These are phyloP conservation scores for Tetrapisispora fleetii DNA, from an alignment of 805 yeast genomes.

Conservation along the genomic window DNA sequence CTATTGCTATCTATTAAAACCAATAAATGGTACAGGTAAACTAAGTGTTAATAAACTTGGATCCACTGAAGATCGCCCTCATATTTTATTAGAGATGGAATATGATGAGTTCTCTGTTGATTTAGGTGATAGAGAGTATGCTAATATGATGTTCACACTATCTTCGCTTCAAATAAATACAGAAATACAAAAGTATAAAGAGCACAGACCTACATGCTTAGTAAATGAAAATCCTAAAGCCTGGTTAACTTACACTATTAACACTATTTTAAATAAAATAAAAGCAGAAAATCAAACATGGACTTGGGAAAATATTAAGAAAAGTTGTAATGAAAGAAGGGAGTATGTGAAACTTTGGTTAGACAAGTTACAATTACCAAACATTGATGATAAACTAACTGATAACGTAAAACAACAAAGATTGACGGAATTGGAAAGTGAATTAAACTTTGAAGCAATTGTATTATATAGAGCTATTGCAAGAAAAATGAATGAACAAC, in stretches of 20 bases:
- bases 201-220: conserved; percentile 49
- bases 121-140: conserved; percentile 75
- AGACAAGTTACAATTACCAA: conserved; percentile 35
- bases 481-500: conserved; percentile 52
- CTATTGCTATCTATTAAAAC: conserved; percentile 60
- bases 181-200: conserved; percentile 66
- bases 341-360: conserved; percentile 63
- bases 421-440: conserved; percentile 47
- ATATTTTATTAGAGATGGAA: conserved; percentile 60
- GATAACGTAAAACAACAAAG: conserved; percentile 32
- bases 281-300: conserved; percentile 72
- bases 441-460: conserved; percentile 65
- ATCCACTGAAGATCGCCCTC: conserved; percentile 58
- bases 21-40: conserved; percentile 83
- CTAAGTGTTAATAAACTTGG: conserved; percentile 72
- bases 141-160: conserved; percentile 69
- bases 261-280: conserved; percentile 66
- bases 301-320: conserved; percentile 78
- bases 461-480: conserved; percentile 79
- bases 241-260: conserved; percentile 78
- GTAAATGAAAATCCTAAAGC: conserved; percentile 53
- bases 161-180: conserved; percentile 72
- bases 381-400: conserved; percentile 22
- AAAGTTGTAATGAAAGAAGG: conserved; percentile 62
- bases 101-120: conserved; percentile 87